Evolutionary conservation across 2,329 filamentous ascomycete species (phyloP), one percentile per base, ranked within the genome.

Genomic region (Penicillium sp.): DNA sequence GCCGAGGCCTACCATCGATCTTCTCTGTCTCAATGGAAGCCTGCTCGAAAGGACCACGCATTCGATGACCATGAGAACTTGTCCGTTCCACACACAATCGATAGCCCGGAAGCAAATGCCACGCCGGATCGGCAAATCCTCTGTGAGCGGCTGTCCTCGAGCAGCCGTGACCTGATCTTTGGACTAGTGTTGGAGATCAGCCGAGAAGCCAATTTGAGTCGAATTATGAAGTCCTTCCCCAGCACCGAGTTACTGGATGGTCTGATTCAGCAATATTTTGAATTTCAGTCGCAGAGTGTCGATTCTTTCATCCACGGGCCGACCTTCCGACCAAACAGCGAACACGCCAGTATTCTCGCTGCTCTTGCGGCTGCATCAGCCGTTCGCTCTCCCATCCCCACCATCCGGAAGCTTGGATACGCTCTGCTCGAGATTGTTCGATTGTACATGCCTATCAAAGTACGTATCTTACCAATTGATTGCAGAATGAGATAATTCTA

Each of bases 151-250:
- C 53, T 74, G 3, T 67, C 69, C 2, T 55, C 68, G 2, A 68
- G 66, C 10, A 81, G 78, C 22, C 82, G 87, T 3, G 89, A 92
- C 71, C 83, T 82, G 51, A 82, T 90, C 1, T 77, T 92, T 58
- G 87, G 84, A 11, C 81, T 90, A 60, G 84, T 91, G 1, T 76
- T 91, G 38, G 81, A 82, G 53, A 86, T 83, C 4, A 88, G 84
- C 66, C 64, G 76, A 76, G 68, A 83, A 74, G 76, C 82, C 75
- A 74, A 82, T 71, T 61, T 82, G 79, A 53, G 84, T 86, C 22
- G 85, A 83, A 19, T 83, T 81, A 74, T 78, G 16, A 73, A 76
- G 4, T 79, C 76, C 0, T 80, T 80, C 11, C 79, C 79, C 0
- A 76, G 74, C 0, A 73, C 75, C 0, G 76, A 80, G 35, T 58